Evolutionary conservation across 2,329 filamentous ascomycete genomes (phyloP), one percentile per base, ranked within the genome.

Genomic region (Pseudocercospora macadamiae): DNA sequence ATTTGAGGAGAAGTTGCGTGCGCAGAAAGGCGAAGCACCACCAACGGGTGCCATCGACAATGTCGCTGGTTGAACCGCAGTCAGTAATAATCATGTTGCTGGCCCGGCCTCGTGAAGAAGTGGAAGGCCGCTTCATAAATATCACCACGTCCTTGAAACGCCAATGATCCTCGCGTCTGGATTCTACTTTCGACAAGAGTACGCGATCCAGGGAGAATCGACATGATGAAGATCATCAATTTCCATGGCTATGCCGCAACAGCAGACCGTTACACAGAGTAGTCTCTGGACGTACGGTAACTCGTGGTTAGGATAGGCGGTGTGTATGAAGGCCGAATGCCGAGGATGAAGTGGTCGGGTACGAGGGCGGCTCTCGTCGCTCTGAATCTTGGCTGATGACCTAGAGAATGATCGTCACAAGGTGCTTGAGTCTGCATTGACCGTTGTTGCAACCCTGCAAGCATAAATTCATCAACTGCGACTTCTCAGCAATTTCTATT

Each of bases 1-100:
- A 76, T 97, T 97, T 72, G 93, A 97, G 75, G 91, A 97, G 79
- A 97, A 89, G 73, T 69, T 90, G 64, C 80, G 80, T 64, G 79
- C 83, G 66, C 83, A 87, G 63, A 83, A 83, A 73, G 83, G 83
- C 2, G 75, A 78, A 51, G 82, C 81, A 8, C 78, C 77, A 18
- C 75, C 82, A 28, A 74, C 76, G 9, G 80, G 80, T 3, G 80
- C 77, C 44, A 68, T 86, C 60, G 84, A 86, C 69, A 79, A 73
- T 51, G 82, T 59, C 23, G 63, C 57, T 49, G 60, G 57, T 16
- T 61, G 37, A 47, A 12, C 19, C 19, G 23, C 19, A 12, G 4
- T 25, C n/a, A n/a, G 42, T 26, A 7, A 12, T 14, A 25, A 14
- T 28, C 42, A 14, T n/a, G 8, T 9, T 28, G 18, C 9, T 23